Base-by-base conservation (phyloP, 495 filamentous ascomycete species). In the Penicillium cinerascens region DNA sequence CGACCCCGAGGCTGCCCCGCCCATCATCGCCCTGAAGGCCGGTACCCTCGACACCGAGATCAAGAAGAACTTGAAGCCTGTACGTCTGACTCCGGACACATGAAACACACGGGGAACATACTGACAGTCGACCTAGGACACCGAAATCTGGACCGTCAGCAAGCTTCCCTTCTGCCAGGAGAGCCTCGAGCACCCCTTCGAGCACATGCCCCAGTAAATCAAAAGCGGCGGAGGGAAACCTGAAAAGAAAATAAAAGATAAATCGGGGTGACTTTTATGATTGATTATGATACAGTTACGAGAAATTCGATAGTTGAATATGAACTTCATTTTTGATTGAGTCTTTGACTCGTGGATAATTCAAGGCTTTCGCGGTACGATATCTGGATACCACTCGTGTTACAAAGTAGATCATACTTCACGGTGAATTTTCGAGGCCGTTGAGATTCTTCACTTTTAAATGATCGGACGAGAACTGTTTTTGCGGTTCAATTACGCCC, bases 161-260 rank as follows among this genome's bases (percentile, higher is more conserved):
- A 87, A 87, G 76, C 76, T 87, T 47, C 82, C 84, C 33, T 87
- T 86, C 76, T 84, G 82, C 71, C 69, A 79, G 73, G 83, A 87
- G 72, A 61, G 79, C 47, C 72, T 87, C 52, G 80, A 64, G 4
- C 74, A 84, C 53, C 72, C 82, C 3, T 84, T 84, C 66, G 53
- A 78, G 67, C 67, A 80, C 53, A 86, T 86, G 83, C 83, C 83
- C 10, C 35, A 80, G 65, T 83, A 75, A 71, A 58, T 13, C 23
- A 8, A 21, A 42, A 27, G 13, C 23, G 44, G 8, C 23, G 10
- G 18, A 42, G 10, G 40, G 40, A 42, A 41, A 8, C 20, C 33
- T 2, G 17, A 26, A 8, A 37, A 33, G 0, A 4, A 40, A 27
- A 25, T 10, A 29, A 40, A 40, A 40, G 7, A 15, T 23, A 6